phyloP scores from a whole-genome alignment of 257 asterid genomes.

The Thymus quinquecostatus region DNA sequence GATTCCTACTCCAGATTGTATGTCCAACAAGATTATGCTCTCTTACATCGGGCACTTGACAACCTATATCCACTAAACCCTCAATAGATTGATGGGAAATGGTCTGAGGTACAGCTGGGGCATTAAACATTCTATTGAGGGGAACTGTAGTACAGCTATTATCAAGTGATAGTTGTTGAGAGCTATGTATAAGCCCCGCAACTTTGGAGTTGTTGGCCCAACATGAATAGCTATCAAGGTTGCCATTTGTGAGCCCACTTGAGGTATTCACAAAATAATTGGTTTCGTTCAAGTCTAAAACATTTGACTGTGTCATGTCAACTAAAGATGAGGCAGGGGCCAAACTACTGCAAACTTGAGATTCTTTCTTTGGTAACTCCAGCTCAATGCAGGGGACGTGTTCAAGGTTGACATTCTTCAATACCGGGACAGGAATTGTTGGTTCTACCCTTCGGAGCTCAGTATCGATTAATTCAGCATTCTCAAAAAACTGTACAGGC shows the following conservation, averaged over 20 bases:
- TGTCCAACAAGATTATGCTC: constrained; percentile 35
- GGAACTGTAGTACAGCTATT: constrained; percentile 35
- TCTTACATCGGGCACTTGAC: constrained; percentile 33
- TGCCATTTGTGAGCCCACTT: constrained; percentile 31
- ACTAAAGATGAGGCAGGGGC: constrained; percentile 40
- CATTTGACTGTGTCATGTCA: constrained; percentile 33
- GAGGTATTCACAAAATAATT: constrained; percentile 31
- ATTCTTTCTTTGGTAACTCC: constrained; percentile 34
- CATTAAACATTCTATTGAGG: constrained; percentile 36
- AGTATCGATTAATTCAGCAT: constrained; percentile 38
- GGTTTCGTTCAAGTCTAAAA: constrained; percentile 35
- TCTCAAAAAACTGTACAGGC: constrained; percentile 42
- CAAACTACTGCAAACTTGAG: constrained; percentile 34
- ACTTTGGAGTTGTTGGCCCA: constrained; percentile 43
- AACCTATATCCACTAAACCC: constrained; percentile 30
- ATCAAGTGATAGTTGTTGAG: constrained; percentile 39
- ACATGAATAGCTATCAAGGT: constrained; percentile 35
- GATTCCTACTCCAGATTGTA: constrained; percentile 38
- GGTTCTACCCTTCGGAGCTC: constrained; percentile 48
- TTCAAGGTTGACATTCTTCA: constrained; percentile 40
- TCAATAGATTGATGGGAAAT: constrained; percentile 33
- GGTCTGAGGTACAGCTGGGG: constrained; percentile 39
- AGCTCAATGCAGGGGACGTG: constrained; percentile 32
- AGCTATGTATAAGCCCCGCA: constrained; percentile 35
- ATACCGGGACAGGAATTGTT: constrained; percentile 37